Conservation (phyloP, 345 rosid genomes). For the Dipteronia dyeriana region DNA sequence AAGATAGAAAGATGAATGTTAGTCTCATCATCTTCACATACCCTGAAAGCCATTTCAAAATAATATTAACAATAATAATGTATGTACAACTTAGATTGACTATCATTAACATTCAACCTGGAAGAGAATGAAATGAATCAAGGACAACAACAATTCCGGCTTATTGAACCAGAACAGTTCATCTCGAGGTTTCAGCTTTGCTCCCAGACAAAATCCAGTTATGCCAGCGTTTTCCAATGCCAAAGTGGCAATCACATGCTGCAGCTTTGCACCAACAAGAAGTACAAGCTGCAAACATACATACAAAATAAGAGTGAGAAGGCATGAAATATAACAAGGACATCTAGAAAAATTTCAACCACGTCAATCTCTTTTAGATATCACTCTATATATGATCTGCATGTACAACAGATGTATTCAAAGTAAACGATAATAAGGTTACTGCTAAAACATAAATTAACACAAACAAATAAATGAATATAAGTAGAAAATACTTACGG, state of each 20-base stretch:
- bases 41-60: neutral
- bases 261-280: conserved; percentile 80
- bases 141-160: conserved; percentile 71
- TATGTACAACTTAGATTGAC: conserved; percentile 9
- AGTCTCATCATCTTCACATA: conserved; percentile 17
- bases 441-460: conserved; percentile 12
- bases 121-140: conserved; percentile 90
- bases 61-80: neutral
- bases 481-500: conserved; percentile 47
- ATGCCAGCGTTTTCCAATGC: conserved; percentile 71
- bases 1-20: conserved; percentile 12
- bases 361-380: neutral
- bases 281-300: conserved; percentile 62
- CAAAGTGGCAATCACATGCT: conserved; percentile 90
- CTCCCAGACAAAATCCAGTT: conserved; percentile 46
- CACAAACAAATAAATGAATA: neutral
- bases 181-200: conserved; percentile 76
- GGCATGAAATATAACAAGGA: neutral
- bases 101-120: conserved; percentile 51
- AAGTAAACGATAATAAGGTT: neutral
- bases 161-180: conserved; percentile 97
- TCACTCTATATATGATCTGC: neutral
- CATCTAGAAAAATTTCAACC: neutral
- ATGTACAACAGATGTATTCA: neutral
- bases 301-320: conserved; percentile 13